These are phyloP conservation scores for Lachnellula subtilissima DNA, from an alignment of 2,329 filamentous ascomycete genomes.

Conservation along the genomic window DNA sequence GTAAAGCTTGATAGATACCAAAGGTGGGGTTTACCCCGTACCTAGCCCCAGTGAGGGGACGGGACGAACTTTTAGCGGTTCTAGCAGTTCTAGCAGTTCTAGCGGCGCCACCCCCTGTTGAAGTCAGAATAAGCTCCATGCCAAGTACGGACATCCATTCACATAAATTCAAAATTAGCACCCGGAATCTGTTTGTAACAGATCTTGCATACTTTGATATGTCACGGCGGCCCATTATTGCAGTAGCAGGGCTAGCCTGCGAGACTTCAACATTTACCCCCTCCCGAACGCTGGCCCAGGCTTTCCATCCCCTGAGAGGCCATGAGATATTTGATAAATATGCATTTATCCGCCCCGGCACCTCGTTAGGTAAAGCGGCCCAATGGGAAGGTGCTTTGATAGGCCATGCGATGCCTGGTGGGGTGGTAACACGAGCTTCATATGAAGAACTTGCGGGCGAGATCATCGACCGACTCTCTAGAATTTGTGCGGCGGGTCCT, in stretches of 20 bases:
- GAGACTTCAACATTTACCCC: constrained; percentile 51
- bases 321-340: constrained; percentile 41
- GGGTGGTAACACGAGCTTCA: constrained; percentile 40
- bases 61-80: too few relatives aligned
- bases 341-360: constrained; percentile 39
- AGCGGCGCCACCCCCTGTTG: too few relatives aligned
- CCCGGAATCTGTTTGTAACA: too few relatives aligned
- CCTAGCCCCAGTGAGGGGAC: background rate
- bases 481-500: constrained; percentile 31
- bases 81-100: too few relatives aligned
- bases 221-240: constrained; percentile 39
- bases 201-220: constrained; percentile 9
- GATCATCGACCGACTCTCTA: constrained; percentile 36
- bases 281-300: constrained; percentile 42
- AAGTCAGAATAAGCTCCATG: too few relatives aligned
- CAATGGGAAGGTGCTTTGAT: constrained; percentile 48
- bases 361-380: constrained; percentile 37
- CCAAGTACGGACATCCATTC: too few relatives aligned
- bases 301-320: constrained; percentile 45
- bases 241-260: constrained; percentile 48
- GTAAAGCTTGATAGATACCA: background rate
- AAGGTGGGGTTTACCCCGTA: background rate
- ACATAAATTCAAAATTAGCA: too few relatives aligned
- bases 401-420: constrained; percentile 48
- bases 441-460: constrained; percentile 43